Percentiles rank a stretch among this genome's conserved stretches.
Conservation (phyloP, 805 yeast genomes). For the Saccharomycopsis oosterbeekiorum region DNA sequence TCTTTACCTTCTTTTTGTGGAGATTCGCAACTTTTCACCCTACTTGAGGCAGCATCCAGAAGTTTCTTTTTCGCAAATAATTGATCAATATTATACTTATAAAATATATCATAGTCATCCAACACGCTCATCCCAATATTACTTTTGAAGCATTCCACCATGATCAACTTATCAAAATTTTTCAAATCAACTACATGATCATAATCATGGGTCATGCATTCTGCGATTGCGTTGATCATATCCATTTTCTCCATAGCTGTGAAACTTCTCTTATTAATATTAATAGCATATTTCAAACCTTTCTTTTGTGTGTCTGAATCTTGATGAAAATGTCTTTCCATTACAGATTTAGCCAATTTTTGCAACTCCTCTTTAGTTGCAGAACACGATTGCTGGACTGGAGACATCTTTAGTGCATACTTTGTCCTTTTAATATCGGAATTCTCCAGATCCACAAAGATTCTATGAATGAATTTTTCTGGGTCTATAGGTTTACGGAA, state of each 20-base stretch:
- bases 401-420: conserved; percentile 71
- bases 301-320: conserved; percentile 27
- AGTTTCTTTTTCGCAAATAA: conserved; percentile 36
- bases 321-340: conserved; percentile 59
- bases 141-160: conserved; percentile 83
- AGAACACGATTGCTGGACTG: conserved; percentile 65
- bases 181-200: conserved; percentile 77
- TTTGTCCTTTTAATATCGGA: conserved; percentile 50
- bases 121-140: conserved; percentile 85
- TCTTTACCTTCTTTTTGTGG: neutral
- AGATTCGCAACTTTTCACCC: neutral
- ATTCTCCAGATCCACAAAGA: conserved; percentile 52
- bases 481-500: conserved; percentile 74
- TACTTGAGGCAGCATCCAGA: neutral
- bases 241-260: conserved; percentile 59
- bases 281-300: conserved; percentile 57
- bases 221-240: conserved; percentile 66
- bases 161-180: conserved; percentile 62
- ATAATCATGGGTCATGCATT: conserved; percentile 54
- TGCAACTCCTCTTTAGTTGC: conserved; percentile 61
- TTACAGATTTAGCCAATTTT: conserved; percentile 48
- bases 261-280: conserved; percentile 71
- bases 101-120: conserved; percentile 47
- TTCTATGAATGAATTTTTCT: conserved; percentile 49
- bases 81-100: conserved; percentile 74